Conservation (phyloP, 495 filamentous ascomycete species). For the Cairneyella variabilis region DNA sequence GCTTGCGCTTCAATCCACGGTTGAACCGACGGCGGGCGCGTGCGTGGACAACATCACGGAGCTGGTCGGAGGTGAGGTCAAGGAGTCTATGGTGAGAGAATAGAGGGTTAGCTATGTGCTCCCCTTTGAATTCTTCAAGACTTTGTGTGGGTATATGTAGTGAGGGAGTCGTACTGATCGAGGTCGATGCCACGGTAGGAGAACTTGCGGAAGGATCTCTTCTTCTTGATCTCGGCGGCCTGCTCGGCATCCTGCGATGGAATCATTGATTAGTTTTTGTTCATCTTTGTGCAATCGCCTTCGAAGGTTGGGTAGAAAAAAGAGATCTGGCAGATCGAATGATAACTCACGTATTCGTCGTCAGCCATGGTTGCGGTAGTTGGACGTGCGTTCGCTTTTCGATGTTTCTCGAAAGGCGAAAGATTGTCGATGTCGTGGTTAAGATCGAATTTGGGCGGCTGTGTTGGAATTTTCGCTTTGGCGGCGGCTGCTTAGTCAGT, state of each 20-base stretch:
- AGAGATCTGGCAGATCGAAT: too few species aligned
- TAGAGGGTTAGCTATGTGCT: conserved; percentile 33
- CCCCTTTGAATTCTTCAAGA: conserved; percentile 32
- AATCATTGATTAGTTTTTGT: conserved; percentile 36
- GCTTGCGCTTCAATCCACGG: conserved; percentile 98
- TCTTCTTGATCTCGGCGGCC: conserved; percentile 98
- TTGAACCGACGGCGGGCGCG: conserved; percentile 98
- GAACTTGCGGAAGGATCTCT: conserved; percentile 99
- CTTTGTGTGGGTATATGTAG: conserved; percentile 19
- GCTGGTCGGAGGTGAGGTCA: conserved; percentile 96
- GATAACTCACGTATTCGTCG: conserved; percentile 93
- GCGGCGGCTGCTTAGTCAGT: conserved; percentile 27
- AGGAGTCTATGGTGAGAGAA: conserved; percentile 66
- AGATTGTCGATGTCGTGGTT: conserved; percentile 28
- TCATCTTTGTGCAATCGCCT: too few species aligned
- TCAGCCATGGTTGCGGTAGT: conserved; percentile 85
- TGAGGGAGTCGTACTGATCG: conserved; percentile 73
- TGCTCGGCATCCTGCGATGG: conserved; percentile 77
- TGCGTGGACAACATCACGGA: conserved; percentile 98
- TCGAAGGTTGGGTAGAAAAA: too few species aligned
- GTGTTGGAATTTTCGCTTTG: conserved; percentile 21
- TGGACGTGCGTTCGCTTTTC: conserved; percentile 45
- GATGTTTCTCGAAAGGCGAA: conserved; percentile 49
- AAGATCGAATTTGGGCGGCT: conserved; percentile 2
- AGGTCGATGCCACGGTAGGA: conserved; percentile 99